Percentiles rank a stretch among this genome's conserved stretches.
These are phyloP conservation scores for Maudiozyma barnettii DNA, from an alignment of 805 yeast genomes.

Conservation along the genomic window DNA sequence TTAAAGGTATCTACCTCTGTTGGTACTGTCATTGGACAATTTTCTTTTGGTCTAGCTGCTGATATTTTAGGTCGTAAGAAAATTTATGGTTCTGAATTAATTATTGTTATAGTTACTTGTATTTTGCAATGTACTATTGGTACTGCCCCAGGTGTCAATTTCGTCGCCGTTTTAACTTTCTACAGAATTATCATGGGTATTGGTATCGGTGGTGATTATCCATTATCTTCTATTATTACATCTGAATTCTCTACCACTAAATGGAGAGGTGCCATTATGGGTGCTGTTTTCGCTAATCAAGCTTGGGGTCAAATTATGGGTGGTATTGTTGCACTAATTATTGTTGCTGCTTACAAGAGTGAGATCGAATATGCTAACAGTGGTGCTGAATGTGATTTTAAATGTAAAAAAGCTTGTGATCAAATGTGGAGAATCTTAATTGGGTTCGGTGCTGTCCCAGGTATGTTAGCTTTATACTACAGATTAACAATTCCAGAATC, in stretches of 20 bases:
- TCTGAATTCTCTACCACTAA: constrained; percentile 89
- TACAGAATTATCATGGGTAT: constrained; percentile 87
- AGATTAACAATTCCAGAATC: constrained; percentile 93
- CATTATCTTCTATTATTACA: constrained; percentile 85
- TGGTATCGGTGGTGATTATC: constrained; percentile 97
- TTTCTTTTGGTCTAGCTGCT: constrained; percentile 74
- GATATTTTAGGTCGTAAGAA: constrained; percentile 79
- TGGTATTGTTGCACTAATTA: constrained; percentile 71
- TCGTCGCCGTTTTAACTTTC: constrained; percentile 64
- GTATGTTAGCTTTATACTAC: constrained; percentile 72
- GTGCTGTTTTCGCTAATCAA: constrained; percentile 92
- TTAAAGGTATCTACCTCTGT: constrained; percentile 85
- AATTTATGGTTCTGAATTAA: constrained; percentile 79
- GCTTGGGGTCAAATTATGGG: constrained; percentile 92
- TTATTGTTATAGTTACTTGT: constrained; percentile 74
- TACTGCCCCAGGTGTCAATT: constrained; percentile 57
- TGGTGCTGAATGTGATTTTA: constrained; percentile 51
- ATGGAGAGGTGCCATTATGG: constrained; percentile 98
- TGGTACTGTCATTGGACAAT: constrained; percentile 88
- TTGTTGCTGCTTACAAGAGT: constrained; percentile 68
- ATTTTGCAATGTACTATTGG: constrained; percentile 70
- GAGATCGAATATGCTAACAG: constrained; percentile 44
- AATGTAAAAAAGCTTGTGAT: constrained; percentile 72
- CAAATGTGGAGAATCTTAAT: constrained; percentile 90
- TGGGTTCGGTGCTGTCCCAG: constrained; percentile 90